phyloP scores from a whole-genome alignment of 306 rosid genomes.

The Argentina anserina region DNA sequence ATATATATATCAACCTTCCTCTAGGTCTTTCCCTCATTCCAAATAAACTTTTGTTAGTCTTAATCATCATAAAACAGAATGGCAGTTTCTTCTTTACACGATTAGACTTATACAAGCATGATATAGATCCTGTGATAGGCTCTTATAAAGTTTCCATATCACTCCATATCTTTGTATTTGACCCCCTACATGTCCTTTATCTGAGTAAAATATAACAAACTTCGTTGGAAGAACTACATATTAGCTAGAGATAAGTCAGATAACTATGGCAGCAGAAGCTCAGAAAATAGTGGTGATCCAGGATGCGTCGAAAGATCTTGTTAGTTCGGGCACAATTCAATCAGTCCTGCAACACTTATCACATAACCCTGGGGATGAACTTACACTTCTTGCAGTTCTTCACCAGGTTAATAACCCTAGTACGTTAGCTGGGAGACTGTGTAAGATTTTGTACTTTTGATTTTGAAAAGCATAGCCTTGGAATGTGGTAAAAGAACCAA shows the following conservation, averaged over 20 bases:
- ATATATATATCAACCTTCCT: too few relatives aligned
- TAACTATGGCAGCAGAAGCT: conserved; percentile 23
- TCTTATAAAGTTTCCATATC: not conserved
- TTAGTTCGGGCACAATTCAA: conserved; percentile 42
- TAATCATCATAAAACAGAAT: not conserved
- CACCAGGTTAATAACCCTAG: conserved; percentile 70
- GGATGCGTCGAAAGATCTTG: conserved; percentile 56
- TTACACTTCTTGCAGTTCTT: conserved; percentile 56
- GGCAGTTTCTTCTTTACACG: not conserved
- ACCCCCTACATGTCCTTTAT: not conserved
- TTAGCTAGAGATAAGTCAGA: not conserved
- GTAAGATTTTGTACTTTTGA: conserved; percentile 36
- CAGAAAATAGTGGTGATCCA: conserved; percentile 66
- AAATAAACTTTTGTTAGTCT: not conserved
- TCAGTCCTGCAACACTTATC: conserved; percentile 37
- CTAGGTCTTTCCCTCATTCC: not conserved
- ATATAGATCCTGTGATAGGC: not conserved
- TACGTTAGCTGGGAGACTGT: conserved; percentile 46
- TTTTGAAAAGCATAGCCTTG: not conserved
- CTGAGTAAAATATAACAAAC: not conserved
- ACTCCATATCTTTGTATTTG: not conserved
- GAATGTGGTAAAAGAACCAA: not conserved
- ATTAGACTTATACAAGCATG: not conserved
- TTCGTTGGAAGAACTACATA: conserved; percentile 1
- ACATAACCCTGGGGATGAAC: conserved; percentile 61